A percentile compares a stretch with the other conserved stretches of the same genome.
These are phyloP conservation scores for Mucor piriformis DNA, from an alignment of 371 early-diverging fungal species.

Conservation along the genomic window DNA sequence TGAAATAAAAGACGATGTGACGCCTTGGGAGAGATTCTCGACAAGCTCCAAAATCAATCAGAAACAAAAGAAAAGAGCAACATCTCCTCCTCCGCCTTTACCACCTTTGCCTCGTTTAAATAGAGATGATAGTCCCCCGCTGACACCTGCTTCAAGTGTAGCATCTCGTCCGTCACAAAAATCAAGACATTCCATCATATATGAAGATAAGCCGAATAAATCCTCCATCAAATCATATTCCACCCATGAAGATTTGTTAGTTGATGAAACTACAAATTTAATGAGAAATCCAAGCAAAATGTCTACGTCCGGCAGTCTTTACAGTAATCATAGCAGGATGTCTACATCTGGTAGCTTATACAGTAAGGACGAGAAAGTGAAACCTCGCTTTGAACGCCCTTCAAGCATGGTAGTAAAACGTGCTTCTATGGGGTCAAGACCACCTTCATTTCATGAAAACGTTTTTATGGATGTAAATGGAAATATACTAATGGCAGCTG, in stretches of 20 bases:
- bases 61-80: constrained; percentile 4
- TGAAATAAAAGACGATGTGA: constrained; percentile 43
- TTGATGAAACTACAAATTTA: constrained; percentile 7
- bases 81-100: constrained; percentile 20
- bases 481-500: constrained; percentile 1
- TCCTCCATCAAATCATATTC: background rate
- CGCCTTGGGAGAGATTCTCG: constrained; percentile 13
- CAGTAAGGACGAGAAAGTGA: background rate
- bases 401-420: constrained; percentile 31
- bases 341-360: no score
- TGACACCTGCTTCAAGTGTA: constrained; percentile 28
- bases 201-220: constrained; percentile 7
- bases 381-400: constrained; percentile 20
- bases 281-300: constrained; percentile 3
- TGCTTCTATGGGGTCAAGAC: constrained; percentile 26
- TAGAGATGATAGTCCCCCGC: constrained; percentile 20
- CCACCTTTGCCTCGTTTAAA: constrained; percentile 10
- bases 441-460: constrained; percentile 23
- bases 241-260: constrained; percentile 7
- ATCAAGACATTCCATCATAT: constrained; percentile 17
- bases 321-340: constrained; percentile 2
- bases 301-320: constrained; percentile 4
- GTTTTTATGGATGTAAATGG: constrained; percentile 7
- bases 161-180: constrained; percentile 19
- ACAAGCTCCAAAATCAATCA: background rate